phyloP scores from a whole-genome alignment of 2,329 filamentous ascomycete genomes.

The Ramichloridium luteum region DNA sequence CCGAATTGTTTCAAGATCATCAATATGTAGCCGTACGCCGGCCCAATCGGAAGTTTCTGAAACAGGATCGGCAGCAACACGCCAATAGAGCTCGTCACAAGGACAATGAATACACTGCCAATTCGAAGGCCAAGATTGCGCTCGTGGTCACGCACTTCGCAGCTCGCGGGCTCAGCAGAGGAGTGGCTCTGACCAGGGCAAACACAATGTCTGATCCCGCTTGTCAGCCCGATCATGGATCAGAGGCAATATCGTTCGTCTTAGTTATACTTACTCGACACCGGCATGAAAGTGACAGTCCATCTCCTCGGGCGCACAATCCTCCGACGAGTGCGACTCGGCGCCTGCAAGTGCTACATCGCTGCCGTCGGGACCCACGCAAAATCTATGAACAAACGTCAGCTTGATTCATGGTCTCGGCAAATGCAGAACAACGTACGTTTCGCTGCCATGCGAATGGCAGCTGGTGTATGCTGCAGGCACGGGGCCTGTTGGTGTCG shows the following conservation, averaged over 20 bases:
- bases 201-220: conserved; percentile 20
- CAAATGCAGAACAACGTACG: conserved; percentile 38
- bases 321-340: conserved; percentile 4
- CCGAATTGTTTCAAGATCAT: conserved; percentile 59
- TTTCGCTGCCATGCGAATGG: conserved; percentile 47
- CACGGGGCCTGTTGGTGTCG: conserved; percentile 39
- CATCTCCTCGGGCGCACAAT: conserved; percentile 21
- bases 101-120: conserved; percentile 59
- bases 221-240: no score
- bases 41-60: conserved; percentile 37
- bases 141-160: conserved; percentile 38
- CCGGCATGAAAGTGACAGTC: conserved; percentile 64
- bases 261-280: conserved; percentile 52
- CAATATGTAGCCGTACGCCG: conserved; percentile 42
- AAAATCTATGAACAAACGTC: no score
- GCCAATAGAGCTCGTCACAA: conserved; percentile 55
- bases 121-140: conserved; percentile 59
- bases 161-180: no score
- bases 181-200: no score
- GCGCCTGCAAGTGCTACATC: conserved; percentile 4
- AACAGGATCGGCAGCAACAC: conserved; percentile 58
- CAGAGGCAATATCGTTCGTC: no score
- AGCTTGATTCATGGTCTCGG: no score
- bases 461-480: conserved; percentile 45
- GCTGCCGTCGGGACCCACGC: conserved; percentile 5